phyloP scores from a whole-genome alignment of 176 grass and related monocot species.

The Lolium rigidum region DNA sequence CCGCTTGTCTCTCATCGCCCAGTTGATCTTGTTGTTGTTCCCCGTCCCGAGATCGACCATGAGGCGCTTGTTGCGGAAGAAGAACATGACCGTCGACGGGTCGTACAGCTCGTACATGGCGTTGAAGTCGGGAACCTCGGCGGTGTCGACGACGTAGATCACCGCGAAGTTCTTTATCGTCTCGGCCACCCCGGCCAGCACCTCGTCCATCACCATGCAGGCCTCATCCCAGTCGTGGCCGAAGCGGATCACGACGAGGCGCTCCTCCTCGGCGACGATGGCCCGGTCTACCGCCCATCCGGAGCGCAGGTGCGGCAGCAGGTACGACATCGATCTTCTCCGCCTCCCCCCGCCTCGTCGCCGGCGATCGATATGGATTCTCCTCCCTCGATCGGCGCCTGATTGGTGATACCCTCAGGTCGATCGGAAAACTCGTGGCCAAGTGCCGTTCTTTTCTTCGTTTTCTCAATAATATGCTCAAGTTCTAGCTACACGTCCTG shows the following conservation, averaged over 20 bases:
- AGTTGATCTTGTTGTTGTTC: slow-evolving; percentile 96
- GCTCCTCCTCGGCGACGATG: background rate
- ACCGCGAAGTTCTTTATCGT: slow-evolving; percentile 63
- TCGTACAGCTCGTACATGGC: slow-evolving; percentile 91
- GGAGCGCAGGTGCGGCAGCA: background rate
- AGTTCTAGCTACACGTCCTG: no score
- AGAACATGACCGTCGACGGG: slow-evolving; percentile 86
- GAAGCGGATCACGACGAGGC: background rate
- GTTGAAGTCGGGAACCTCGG: slow-evolving; percentile 81
- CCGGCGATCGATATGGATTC: no score
- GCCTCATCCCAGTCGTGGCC: background rate
- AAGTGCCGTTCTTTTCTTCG: no score
- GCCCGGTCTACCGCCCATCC: background rate
- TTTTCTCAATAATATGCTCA: no score
- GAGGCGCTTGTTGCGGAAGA: slow-evolving; percentile 90
- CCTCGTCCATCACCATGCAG: background rate
- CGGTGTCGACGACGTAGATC: slow-evolving; percentile 88
- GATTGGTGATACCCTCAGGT: no score
- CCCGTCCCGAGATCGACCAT: slow-evolving; percentile 45
- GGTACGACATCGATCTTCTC: background rate
- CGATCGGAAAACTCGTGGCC: no score
- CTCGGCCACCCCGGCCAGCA: no score
- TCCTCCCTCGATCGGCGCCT: no score
- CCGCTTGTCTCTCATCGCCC: slow-evolving; percentile 58
- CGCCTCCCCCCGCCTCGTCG: no score